Evolutionary conservation across 2,329 filamentous ascomycete species (phyloP).

Genomic region (Chaetothyriales sp.): DNA sequence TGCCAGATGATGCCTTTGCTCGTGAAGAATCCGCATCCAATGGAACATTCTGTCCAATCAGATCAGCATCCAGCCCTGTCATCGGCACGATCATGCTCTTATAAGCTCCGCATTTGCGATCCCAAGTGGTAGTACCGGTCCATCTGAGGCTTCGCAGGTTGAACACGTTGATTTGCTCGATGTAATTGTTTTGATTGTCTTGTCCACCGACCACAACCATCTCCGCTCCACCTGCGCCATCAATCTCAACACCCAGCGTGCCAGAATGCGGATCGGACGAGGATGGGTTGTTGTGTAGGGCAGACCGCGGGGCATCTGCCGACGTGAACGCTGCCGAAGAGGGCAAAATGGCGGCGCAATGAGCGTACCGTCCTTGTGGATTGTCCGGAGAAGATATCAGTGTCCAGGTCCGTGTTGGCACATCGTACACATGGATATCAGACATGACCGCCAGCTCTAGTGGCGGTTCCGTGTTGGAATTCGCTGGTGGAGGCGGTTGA

Average conservation of each 20-base stretch:
- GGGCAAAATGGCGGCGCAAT: slow-evolving; percentile 83
- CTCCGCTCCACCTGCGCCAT: slow-evolving; percentile 82
- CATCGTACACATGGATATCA: slow-evolving; percentile 91
- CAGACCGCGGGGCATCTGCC: slow-evolving; percentile 64
- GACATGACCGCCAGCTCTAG: slow-evolving; percentile 94
- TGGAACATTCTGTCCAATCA: slow-evolving; percentile 13
- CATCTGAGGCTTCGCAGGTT: slow-evolving; percentile 89
- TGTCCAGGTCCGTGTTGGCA: slow-evolving; percentile 67
- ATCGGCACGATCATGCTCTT: slow-evolving; percentile 86
- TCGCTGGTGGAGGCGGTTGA: slow-evolving; percentile 19
- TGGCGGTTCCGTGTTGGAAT: slow-evolving; percentile 41
- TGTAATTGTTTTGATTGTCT: slow-evolving; percentile 95
- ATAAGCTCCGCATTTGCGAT: slow-evolving; percentile 90
- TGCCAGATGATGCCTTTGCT: slow-evolving; percentile 25
- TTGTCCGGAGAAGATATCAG: slow-evolving; percentile 60
- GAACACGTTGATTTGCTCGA: slow-evolving; percentile 97
- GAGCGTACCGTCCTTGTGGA: slow-evolving; percentile 87
- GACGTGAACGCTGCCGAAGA: slow-evolving; percentile 81
- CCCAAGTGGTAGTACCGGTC: slow-evolving; percentile 75
- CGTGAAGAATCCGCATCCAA: slow-evolving; percentile 7
- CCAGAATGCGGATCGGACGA: slow-evolving; percentile 75
- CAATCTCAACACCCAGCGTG: slow-evolving; percentile 70
- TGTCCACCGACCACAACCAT: slow-evolving; percentile 96
- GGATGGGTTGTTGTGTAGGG: slow-evolving; percentile 76
- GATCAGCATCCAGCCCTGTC: slow-evolving; percentile 24